phyloP scores from a whole-genome alignment of 2,329 filamentous ascomycete genomes.

The Diaporthe helianthi region DNA sequence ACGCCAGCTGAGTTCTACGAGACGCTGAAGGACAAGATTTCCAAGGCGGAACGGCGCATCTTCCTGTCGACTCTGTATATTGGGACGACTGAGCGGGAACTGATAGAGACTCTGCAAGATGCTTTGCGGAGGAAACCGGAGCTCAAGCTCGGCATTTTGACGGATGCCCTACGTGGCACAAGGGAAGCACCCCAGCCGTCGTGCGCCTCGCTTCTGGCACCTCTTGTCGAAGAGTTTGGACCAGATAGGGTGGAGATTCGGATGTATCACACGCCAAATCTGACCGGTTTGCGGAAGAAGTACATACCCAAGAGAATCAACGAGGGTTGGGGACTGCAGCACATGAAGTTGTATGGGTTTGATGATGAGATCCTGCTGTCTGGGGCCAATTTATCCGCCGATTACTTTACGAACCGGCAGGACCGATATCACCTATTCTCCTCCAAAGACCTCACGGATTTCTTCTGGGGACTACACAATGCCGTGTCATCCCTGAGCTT shows the following conservation, averaged over 20 bases:
- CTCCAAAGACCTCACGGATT: constrained; percentile 79
- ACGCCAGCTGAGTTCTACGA: constrained; percentile 91
- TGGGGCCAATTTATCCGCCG: constrained; percentile 87
- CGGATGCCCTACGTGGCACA: constrained; percentile 89
- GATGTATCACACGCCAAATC: constrained; percentile 97
- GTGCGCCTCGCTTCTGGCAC: constrained; percentile 85
- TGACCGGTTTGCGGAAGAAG: constrained; percentile 85
- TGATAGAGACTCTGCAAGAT: constrained; percentile 79
- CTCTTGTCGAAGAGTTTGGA: constrained; percentile 85
- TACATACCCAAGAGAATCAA: constrained; percentile 90
- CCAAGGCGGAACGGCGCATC: constrained; percentile 76
- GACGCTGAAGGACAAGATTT: constrained; percentile 88
- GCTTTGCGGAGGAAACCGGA: constrained; percentile 77
- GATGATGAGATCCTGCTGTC: constrained; percentile 97
- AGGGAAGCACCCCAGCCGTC: constrained; percentile 86
- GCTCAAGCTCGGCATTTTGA: constrained; percentile 86
- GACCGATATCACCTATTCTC: constrained; percentile 94
- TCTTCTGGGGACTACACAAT: constrained; percentile 80
- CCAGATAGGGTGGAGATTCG: constrained; percentile 85
- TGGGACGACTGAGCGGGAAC: constrained; percentile 88
- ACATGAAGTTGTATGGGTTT: constrained; percentile 98
- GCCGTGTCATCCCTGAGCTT: constrained; percentile 84
- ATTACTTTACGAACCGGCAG: constrained; percentile 96
- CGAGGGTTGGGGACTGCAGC: constrained; percentile 96
- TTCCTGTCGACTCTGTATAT: constrained; percentile 98